phyloP scores from a whole-genome alignment of 2,329 filamentous ascomycete genomes.

The Ascochyta lentis region DNA sequence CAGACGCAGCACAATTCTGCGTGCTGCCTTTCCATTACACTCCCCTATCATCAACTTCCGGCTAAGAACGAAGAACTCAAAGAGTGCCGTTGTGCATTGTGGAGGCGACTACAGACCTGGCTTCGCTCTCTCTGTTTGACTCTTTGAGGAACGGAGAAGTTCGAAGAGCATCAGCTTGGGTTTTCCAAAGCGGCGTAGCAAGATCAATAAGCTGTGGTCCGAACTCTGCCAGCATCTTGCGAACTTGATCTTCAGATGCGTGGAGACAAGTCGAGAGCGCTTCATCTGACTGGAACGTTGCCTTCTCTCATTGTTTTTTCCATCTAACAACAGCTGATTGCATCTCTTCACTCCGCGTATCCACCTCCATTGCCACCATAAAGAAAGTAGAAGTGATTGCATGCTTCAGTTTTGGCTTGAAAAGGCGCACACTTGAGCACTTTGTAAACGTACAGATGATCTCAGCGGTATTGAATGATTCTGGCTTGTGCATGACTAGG shows the following conservation, averaged over 20 bases:
- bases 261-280: background rate
- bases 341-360: constrained; percentile 41
- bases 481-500: constrained; percentile 58
- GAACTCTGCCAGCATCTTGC: constrained; percentile 20
- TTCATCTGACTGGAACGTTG: constrained; percentile 10
- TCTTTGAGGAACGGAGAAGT: background rate
- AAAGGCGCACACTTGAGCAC: constrained; percentile 53
- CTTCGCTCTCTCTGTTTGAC: background rate
- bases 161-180: constrained; percentile 17
- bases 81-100: background rate
- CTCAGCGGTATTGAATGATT: constrained; percentile 48
- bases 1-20: background rate
- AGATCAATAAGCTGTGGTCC: constrained; percentile 20
- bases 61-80: background rate
- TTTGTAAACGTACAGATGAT: constrained; percentile 50
- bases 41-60: background rate
- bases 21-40: background rate
- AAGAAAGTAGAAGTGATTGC: constrained; percentile 60
- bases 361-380: constrained; percentile 56
- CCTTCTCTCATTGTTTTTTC: constrained; percentile 17
- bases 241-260: constrained; percentile 13
- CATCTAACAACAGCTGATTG: constrained; percentile 39
- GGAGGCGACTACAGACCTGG: background rate
- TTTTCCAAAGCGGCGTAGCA: constrained; percentile 20
- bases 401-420: constrained; percentile 55